Evolutionary conservation across 257 asterid genomes (phyloP).

Genomic region (Solanum ossicruentum): DNA sequence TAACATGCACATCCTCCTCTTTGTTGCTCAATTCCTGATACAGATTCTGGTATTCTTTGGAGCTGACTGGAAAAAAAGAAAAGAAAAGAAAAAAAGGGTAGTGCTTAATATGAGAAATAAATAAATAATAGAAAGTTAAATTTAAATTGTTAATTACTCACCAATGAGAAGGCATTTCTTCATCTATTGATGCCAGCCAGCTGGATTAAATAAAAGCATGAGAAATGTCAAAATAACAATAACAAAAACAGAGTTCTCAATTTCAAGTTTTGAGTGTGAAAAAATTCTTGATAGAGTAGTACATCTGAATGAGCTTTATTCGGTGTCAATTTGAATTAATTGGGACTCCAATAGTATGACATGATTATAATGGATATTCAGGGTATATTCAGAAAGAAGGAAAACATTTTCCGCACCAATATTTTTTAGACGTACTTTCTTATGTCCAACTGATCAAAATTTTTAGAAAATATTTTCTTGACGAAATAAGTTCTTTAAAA

Average conservation of each 20-base stretch:
- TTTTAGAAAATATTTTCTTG: neutral
- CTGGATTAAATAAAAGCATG: constrained; percentile 13
- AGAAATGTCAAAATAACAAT: neutral
- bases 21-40: constrained; percentile 50
- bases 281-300: too few species aligned
- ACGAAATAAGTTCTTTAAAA: too few species aligned
- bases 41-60: constrained; percentile 41
- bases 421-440: too few species aligned
- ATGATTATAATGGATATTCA: neutral
- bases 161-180: constrained; percentile 49
- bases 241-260: neutral
- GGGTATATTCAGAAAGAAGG: neutral
- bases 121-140: neutral
- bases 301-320: too few species aligned
- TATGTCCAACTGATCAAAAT: too few species aligned
- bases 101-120: neutral
- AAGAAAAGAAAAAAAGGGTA: neutral
- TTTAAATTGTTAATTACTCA: constrained; percentile 9
- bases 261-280: too few species aligned
- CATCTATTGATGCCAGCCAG: constrained; percentile 38
- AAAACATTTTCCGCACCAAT: neutral
- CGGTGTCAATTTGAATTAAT: too few species aligned
- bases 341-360: neutral
- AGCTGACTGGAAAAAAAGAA: constrained; percentile 38
- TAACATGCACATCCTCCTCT: constrained; percentile 61